Evolutionary conservation across 345 rosid genomes (phyloP).

Genomic region (Acer negundo): DNA sequence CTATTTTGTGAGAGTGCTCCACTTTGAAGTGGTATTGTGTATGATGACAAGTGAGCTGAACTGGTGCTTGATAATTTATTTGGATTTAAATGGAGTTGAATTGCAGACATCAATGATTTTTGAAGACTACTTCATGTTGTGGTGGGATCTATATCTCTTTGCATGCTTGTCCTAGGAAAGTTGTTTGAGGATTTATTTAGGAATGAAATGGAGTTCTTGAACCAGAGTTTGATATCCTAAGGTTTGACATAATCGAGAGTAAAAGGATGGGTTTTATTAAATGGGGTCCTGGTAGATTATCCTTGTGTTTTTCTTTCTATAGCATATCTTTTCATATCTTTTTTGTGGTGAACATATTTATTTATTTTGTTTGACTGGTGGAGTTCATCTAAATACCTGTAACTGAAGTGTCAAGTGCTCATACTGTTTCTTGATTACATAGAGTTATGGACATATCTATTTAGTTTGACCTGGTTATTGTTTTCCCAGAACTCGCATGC

Average conservation of each 20-base stretch:
- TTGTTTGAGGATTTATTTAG: too few species aligned
- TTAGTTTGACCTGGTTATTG: constrained; percentile 20
- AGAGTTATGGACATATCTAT: background rate
- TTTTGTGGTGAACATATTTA: background rate
- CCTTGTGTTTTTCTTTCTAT: too few species aligned
- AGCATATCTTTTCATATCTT: background rate
- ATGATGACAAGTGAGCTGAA: background rate
- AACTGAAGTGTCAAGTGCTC: background rate
- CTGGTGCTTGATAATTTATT: background rate
- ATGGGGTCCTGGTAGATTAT: too few species aligned
- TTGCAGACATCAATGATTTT: background rate
- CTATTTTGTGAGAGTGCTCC: constrained; percentile 2
- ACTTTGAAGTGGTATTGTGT: background rate
- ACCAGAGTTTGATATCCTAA: too few species aligned
- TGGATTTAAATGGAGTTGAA: constrained; percentile 8
- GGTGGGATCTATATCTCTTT: background rate
- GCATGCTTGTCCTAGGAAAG: background rate
- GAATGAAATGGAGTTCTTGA: too few species aligned
- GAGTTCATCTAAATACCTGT: background rate
- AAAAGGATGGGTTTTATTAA: too few species aligned
- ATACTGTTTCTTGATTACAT: constrained; percentile 4
- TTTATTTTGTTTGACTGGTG: background rate
- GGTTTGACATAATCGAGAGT: too few species aligned
- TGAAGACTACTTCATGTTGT: constrained; percentile 8
- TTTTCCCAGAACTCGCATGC: constrained; percentile 44